A percentile compares a stretch with the other conserved stretches of the same genome.
These are phyloP conservation scores for Alloascoidea hylecoeti DNA, from an alignment of 805 yeast species.

Conservation along the genomic window DNA sequence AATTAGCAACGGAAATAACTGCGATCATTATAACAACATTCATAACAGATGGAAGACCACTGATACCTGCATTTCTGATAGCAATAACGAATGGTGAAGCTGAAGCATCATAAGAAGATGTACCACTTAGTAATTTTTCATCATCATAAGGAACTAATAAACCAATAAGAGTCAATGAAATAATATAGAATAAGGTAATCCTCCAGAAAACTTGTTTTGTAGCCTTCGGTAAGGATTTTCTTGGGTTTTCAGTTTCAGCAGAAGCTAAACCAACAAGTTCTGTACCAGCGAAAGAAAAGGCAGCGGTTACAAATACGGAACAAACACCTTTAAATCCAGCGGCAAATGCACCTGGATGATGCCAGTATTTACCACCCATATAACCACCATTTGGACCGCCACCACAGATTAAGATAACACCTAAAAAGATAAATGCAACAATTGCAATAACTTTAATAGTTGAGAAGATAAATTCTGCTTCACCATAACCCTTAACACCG, in stretches of 20 bases:
- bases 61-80: constrained; percentile 43
- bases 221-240: constrained; percentile 47
- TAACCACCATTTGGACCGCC: constrained; percentile 40
- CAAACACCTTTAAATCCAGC: constrained; percentile 48
- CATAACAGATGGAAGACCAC: constrained; percentile 56
- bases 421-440: constrained; percentile 40
- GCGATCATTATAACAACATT: constrained; percentile 64
- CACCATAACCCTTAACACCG: constrained; percentile 59
- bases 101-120: constrained; percentile 32
- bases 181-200: constrained; percentile 41
- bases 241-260: constrained; percentile 47
- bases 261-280: constrained; percentile 55
- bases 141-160: constrained; percentile 47
- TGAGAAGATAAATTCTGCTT: constrained; percentile 48
- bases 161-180: constrained; percentile 39
- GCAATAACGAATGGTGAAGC: constrained; percentile 75
- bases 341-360: constrained; percentile 43
- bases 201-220: constrained; percentile 56
- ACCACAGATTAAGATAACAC: constrained; percentile 42
- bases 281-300: constrained; percentile 53
- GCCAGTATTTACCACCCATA: constrained; percentile 48
- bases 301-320: constrained; percentile 46
- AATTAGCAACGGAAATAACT: constrained; percentile 65
- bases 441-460: constrained; percentile 41
- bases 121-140: constrained; percentile 30